Evolutionary conservation across 2,329 filamentous ascomycete species (phyloP), one percentile per base, ranked within the genome.

Genomic region (Chrysoporthe puriensis): DNA sequence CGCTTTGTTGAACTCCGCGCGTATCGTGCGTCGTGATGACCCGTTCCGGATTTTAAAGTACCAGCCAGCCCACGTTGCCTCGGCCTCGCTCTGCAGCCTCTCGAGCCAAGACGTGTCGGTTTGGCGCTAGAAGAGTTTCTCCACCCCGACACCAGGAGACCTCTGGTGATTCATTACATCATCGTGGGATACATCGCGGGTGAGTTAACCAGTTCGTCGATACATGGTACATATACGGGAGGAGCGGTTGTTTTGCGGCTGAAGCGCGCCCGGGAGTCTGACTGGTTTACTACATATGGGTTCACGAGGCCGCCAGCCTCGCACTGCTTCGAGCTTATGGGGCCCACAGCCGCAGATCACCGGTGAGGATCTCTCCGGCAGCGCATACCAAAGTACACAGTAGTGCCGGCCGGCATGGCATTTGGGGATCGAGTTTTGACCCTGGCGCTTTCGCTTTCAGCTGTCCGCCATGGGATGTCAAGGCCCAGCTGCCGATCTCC

Each of bases 401-500:
- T 40, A 40, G 36, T 40, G 36, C 36, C 36, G 9, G 44, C 21
- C 44, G 34, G 46, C 61, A 56, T 57, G 44, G 36, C 48, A 44
- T 52, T 40, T 44, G 40, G 18, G 34, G 62, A 26, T 40, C 18
- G 9, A 40, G 18, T 43, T 18, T 11, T 42, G 16, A 11, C 40
- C 44, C 44, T 40, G 36, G 6, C 36, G 14, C 21, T 11, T 63
- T 54, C 21, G 34, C 16, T 62, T 43, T 54, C 46, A 63, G 61
- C 61, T 21, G 40, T 42, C 8, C 43, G 46, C 43, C 60, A 34
- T 40, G 34, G 42, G 16, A 56, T n/a, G 50, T 44, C 42, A 40
- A 44, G 46, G 26, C 42, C 43, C 58, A 40, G 40, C 34, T 56
- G 66, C 60, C 50, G 62, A 68, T 70, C 69, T 7, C 26, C 36